Evolutionary conservation across 2,329 filamentous ascomycete species (phyloP).

Genomic region (Rhytidhysteron rufulum): DNA sequence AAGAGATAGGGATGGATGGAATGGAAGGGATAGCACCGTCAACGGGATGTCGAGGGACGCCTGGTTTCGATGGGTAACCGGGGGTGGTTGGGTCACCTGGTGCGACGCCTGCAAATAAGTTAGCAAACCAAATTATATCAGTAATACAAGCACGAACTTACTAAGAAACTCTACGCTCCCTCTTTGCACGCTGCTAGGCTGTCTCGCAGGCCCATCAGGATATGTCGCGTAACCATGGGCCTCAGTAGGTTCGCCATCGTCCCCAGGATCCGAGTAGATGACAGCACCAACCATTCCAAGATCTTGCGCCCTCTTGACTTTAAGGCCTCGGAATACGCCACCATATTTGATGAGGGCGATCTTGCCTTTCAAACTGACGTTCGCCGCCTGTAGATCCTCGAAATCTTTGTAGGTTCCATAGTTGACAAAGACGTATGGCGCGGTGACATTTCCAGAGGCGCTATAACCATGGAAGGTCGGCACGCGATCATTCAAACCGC

Average conservation of each 20-base stretch:
- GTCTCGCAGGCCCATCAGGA: conserved; percentile 78
- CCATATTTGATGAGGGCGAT: conserved; percentile 87
- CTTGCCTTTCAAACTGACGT: conserved; percentile 74
- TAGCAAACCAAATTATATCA: conserved; percentile 6
- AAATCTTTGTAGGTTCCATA: conserved; percentile 86
- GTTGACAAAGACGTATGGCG: conserved; percentile 82
- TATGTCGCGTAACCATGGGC: conserved; percentile 76
- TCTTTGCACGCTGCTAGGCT: conserved; percentile 85
- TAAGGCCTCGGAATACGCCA: conserved; percentile 80
- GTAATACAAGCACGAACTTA: conserved; percentile 15
- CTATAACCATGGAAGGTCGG: conserved; percentile 96
- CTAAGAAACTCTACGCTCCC: conserved; percentile 69
- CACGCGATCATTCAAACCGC: conserved; percentile 65
- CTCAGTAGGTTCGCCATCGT: conserved; percentile 78
- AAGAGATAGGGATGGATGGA: conserved; percentile 88
- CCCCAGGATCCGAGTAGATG: conserved; percentile 84
- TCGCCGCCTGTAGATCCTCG: conserved; percentile 72
- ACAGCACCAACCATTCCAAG: conserved; percentile 82
- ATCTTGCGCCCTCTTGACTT: conserved; percentile 88
- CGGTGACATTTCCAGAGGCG: conserved; percentile 86
- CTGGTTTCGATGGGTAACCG: conserved; percentile 89
- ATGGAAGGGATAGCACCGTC: conserved; percentile 73
- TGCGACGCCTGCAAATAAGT: conserved; percentile 45
- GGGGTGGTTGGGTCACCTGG: conserved; percentile 83
- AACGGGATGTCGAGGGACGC: conserved; percentile 69